These are phyloP conservation scores for Bromus sterilis DNA, from an alignment of 176 grass and related monocot species.

Conservation along the genomic window DNA sequence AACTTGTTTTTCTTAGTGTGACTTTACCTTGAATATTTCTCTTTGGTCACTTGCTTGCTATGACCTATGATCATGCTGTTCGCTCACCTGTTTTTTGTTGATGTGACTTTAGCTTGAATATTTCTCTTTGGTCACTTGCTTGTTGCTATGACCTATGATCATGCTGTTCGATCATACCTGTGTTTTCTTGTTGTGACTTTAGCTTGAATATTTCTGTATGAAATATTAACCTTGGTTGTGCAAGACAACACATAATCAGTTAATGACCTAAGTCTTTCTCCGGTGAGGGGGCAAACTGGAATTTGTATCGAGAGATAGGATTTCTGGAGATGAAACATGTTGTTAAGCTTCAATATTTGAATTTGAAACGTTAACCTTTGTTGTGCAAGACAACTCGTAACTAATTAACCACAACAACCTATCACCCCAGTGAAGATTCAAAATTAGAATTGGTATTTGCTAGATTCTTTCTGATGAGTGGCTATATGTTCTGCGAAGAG, in stretches of 20 bases:
- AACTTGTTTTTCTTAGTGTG: no score
- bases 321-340: background rate
- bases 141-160: background rate
- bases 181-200: background rate
- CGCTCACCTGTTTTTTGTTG: no score
- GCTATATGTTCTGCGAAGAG: background rate
- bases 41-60: background rate
- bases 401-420: background rate
- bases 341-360: background rate
- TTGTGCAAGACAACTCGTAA: background rate
- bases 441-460: background rate
- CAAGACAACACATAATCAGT: background rate
- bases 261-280: background rate
- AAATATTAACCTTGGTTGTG: background rate
- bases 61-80: background rate
- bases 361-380: background rate
- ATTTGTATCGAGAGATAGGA: background rate
- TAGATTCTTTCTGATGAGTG: background rate
- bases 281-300: background rate
- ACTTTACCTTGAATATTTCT: no score
- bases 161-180: background rate
- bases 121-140: background rate
- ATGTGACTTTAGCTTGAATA: no score
- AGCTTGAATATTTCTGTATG: background rate
- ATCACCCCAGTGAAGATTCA: background rate